These are phyloP conservation scores for Thelonectria rubi DNA, from an alignment of 2,329 filamentous ascomycete genomes.

Conservation along the genomic window DNA sequence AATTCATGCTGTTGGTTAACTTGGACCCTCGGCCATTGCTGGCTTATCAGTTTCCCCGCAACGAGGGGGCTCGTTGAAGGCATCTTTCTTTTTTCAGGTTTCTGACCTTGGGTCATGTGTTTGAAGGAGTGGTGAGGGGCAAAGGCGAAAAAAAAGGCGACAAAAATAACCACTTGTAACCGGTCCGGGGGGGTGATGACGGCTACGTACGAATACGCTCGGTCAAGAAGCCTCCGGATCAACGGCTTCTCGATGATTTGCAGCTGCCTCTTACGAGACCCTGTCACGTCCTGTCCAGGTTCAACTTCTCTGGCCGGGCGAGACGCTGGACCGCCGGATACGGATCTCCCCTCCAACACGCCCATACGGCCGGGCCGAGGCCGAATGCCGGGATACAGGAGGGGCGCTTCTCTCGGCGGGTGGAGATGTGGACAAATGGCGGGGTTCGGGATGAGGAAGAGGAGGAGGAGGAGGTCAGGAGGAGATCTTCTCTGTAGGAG, in stretches of 20 bases:
- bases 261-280: not conserved
- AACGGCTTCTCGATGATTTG: not conserved
- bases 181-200: not conserved
- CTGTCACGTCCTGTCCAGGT: not conserved
- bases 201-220: not conserved
- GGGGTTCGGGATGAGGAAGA: not conserved
- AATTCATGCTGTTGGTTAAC: not conserved
- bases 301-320: not conserved
- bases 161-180: not conserved
- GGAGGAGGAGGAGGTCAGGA: not conserved
- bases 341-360: constrained; percentile 11
- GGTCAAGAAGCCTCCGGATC: not conserved
- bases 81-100: not conserved
- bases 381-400: constrained; percentile 12
- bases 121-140: not conserved
- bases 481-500: not conserved
- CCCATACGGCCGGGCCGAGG: constrained; percentile 22
- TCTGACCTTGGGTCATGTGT: not conserved
- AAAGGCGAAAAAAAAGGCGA: not conserved
- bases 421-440: not conserved
- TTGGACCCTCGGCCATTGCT: not conserved
- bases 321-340: constrained; percentile 22
- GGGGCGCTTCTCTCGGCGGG: constrained; percentile 9
- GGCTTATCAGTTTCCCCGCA: not conserved
- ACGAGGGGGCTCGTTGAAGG: not conserved